Conservation (phyloP, 1,284 basidiomycete species). For the Amylostereum areolatum region DNA sequence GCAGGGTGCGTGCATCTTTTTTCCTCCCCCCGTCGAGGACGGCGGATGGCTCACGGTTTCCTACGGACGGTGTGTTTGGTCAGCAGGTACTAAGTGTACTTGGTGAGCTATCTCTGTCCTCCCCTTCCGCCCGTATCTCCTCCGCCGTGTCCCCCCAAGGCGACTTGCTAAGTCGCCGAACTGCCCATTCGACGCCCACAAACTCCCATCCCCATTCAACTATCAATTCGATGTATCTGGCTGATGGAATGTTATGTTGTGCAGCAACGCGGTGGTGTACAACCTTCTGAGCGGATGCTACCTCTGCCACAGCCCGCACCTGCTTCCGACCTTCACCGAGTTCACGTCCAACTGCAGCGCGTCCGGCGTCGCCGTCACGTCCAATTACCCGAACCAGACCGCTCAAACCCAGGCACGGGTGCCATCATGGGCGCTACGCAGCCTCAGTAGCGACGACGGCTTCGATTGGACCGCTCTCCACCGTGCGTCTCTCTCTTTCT, state of each 20-base stretch:
- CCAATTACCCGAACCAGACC: background rate
- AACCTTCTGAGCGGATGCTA: conserved; percentile 13
- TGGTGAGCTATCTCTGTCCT: background rate
- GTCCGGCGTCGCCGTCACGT: background rate
- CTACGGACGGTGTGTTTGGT: too few species aligned
- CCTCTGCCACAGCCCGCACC: conserved; percentile 1
- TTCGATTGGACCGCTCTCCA: conserved; percentile 1
- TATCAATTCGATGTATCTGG: background rate
- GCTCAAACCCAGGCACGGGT: background rate
- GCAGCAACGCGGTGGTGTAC: conserved; percentile 14
- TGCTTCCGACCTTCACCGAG: background rate
- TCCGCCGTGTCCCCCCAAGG: background rate
- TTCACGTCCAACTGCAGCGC: background rate
- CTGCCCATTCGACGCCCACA: background rate
- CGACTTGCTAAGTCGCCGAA: background rate
- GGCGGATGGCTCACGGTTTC: too few species aligned
- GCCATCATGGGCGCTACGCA: conserved; percentile 1
- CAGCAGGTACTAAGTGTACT: background rate
- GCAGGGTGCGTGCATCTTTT: too few species aligned
- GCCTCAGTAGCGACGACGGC: conserved; percentile 6
- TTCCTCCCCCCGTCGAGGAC: too few species aligned
- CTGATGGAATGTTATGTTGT: background rate
- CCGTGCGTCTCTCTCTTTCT: background rate
- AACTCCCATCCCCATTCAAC: background rate
- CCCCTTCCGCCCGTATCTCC: background rate